Base-by-base conservation (phyloP, 768 basidiomycete genomes). In the Xerocomus brunneocitrinus region DNA sequence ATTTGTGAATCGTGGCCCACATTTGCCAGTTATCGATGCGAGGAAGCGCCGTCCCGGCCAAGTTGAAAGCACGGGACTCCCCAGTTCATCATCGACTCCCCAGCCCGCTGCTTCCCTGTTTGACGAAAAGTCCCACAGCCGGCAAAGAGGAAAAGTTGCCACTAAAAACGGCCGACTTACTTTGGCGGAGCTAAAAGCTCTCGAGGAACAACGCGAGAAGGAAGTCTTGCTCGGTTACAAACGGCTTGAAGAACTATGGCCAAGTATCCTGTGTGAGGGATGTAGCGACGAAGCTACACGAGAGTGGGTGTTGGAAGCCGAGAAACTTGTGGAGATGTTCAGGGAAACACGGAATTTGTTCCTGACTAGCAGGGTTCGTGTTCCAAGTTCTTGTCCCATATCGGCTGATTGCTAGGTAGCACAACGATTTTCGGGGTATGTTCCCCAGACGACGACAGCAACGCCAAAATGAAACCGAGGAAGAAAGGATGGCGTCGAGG, bases 331-430 rank as follows among this genome's bases (percentile, higher is more conserved):
- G 3, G 93, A 95, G 55, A 84, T 81, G 65, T 97, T 92, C 71
- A 74, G 94, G 47, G 85, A 92, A 73, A 93, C 93, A 3, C 79
- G 84, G 57, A 81, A 84, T 57, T 67, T 97, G 56, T 98, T 95
- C 66, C 76, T 86, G 58, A 83, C 85, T 3, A 84, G 85, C 22
- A 72, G 85, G 60, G 91, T 92, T 55, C 60, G 83, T 70, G 54
- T 41, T 41, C 40, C 32, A 10, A 19, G n/a, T 22, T 39, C 38
- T n/a, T 19, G n/a, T 41, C 24, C 5, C 19, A n/a, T 41, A 16
- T 43, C 16, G 12, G 16, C 27, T 43, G 42, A 43, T 43, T 31
- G 31, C 9, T 43, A 35, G 59, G 49, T 56, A 75, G 79, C 74
- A 71, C 45, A 76, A 79, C 62, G 79, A 80, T 1, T 89, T 87